A percentile compares a stretch with the other conserved stretches of the same genome.
phyloP scores from a whole-genome alignment of 495 filamentous ascomycete genomes.

The Neurospora sp. region DNA sequence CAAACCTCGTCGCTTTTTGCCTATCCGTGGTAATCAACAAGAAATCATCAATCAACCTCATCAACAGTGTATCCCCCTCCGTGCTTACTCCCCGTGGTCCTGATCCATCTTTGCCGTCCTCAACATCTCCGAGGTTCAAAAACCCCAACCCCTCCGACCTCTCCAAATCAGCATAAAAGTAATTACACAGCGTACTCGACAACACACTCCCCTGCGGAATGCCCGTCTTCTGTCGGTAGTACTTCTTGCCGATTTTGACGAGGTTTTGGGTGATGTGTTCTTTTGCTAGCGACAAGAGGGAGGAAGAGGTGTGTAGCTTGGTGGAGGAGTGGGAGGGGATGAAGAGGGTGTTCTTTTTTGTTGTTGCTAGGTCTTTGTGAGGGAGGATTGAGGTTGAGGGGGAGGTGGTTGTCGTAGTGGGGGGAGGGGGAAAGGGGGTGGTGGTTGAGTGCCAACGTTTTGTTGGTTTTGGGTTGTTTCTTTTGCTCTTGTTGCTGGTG shows the following conservation, averaged over 20 bases:
- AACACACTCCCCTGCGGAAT: slow-evolving; percentile 60
- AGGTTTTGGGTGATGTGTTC: slow-evolving; percentile 76
- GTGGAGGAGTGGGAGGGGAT: slow-evolving; percentile 48
- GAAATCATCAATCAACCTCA: slow-evolving; percentile 75
- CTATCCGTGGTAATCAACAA: no score
- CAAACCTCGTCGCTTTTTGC: no score
- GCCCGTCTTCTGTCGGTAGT: slow-evolving; percentile 76
- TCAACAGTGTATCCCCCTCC: slow-evolving; percentile 48
- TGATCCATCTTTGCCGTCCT: neutral
- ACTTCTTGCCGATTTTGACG: slow-evolving; percentile 81
- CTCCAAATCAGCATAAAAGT: slow-evolving; percentile 88
- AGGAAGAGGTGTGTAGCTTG: slow-evolving; percentile 40
- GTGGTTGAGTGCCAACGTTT: slow-evolving; percentile 58
- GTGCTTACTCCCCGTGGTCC: neutral
- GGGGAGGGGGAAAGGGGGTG: slow-evolving; percentile 9
- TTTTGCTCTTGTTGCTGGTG: neutral
- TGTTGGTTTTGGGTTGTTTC: slow-evolving; percentile 17
- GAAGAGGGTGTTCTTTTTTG: slow-evolving; percentile 62
- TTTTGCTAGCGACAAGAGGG: slow-evolving; percentile 58
- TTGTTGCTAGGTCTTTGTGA: neutral
- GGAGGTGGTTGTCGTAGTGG: neutral
- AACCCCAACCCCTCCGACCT: slow-evolving; percentile 51
- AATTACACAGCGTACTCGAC: slow-evolving; percentile 11
- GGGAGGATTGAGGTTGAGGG: neutral
- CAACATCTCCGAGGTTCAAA: neutral